These are phyloP conservation scores for Penicillium decumbens DNA, from an alignment of 2,329 filamentous ascomycete genomes.

Conservation along the genomic window DNA sequence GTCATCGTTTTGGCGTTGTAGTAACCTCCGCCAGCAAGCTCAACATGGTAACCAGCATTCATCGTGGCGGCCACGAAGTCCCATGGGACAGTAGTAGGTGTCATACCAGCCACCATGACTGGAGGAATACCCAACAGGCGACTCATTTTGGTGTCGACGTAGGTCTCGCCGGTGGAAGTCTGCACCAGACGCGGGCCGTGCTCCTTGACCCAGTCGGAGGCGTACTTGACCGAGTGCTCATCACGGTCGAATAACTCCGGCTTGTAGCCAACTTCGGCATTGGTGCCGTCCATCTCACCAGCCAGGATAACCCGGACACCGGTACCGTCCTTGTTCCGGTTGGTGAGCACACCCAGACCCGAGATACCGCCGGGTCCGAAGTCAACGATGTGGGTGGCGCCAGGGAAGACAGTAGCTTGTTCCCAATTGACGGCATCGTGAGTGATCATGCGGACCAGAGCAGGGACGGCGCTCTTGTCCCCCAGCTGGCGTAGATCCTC, in stretches of 20 bases:
- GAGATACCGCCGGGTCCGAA: slow-evolving; percentile 97
- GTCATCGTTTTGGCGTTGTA: slow-evolving; percentile 74
- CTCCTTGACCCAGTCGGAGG: slow-evolving; percentile 96
- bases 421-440: slow-evolving; percentile 95
- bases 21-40: slow-evolving; percentile 50
- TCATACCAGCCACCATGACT: slow-evolving; percentile 91
- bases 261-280: slow-evolving; percentile 93
- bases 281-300: slow-evolving; percentile 85
- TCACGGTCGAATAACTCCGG: slow-evolving; percentile 96
- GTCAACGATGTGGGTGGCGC: slow-evolving; percentile 89
- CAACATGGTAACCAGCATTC: slow-evolving; percentile 47
- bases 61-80: slow-evolving; percentile 53
- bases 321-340: slow-evolving; percentile 98
- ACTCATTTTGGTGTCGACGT: slow-evolving; percentile 95
- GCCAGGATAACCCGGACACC: slow-evolving; percentile 94
- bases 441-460: slow-evolving; percentile 87
- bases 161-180: slow-evolving; percentile 82
- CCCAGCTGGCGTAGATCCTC: slow-evolving; percentile 70
- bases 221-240: slow-evolving; percentile 90
- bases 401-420: slow-evolving; percentile 82
- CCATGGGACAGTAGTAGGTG: slow-evolving; percentile 80
- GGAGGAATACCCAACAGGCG: slow-evolving; percentile 78
- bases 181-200: slow-evolving; percentile 89
- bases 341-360: slow-evolving; percentile 89
- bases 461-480: slow-evolving; percentile 75